Percentiles rank a stretch among this genome's conserved stretches.
Conservation (phyloP, 176 grass and related monocot species). For the Dendrocalamus sinicus region DNA sequence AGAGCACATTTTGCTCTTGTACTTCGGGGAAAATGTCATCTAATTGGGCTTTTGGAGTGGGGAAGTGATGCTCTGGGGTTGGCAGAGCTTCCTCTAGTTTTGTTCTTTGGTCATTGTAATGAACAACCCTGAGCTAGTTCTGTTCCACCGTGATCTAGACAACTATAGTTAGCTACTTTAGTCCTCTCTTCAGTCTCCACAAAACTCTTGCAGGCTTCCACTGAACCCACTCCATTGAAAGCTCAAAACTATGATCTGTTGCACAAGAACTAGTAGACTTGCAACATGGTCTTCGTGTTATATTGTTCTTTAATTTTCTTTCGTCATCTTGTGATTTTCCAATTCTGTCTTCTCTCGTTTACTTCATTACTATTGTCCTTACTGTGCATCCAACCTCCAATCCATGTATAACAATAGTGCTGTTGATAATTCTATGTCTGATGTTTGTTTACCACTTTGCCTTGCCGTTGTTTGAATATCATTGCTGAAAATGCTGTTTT, state of each 20-base stretch:
- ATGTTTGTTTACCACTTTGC: neutral
- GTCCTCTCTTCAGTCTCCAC: neutral
- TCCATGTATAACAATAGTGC: neutral
- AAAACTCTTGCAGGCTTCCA: neutral
- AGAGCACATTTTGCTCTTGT: neutral
- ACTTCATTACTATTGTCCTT: neutral
- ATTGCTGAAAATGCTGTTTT: neutral
- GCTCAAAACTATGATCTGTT: neutral
- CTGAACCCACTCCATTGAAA: too few relatives aligned
- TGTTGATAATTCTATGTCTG: neutral
- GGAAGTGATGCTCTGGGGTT: neutral
- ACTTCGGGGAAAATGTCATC: neutral
- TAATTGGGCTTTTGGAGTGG: neutral
- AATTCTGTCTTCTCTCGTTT: neutral
- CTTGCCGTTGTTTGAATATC: neutral
- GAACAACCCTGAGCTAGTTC: neutral
- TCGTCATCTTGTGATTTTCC: neutral
- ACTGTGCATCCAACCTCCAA: neutral
- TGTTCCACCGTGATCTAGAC: neutral
- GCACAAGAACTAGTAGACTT: neutral
- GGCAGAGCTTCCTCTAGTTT: neutral
- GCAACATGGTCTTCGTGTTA: neutral
- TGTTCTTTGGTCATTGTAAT: neutral
- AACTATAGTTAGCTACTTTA: neutral
- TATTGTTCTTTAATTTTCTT: neutral